A percentile compares a stretch with the other conserved stretches of the same genome.
These are phyloP conservation scores for Fusarium napiforme DNA, from an alignment of 2,329 filamentous ascomycete genomes.

Conservation along the genomic window DNA sequence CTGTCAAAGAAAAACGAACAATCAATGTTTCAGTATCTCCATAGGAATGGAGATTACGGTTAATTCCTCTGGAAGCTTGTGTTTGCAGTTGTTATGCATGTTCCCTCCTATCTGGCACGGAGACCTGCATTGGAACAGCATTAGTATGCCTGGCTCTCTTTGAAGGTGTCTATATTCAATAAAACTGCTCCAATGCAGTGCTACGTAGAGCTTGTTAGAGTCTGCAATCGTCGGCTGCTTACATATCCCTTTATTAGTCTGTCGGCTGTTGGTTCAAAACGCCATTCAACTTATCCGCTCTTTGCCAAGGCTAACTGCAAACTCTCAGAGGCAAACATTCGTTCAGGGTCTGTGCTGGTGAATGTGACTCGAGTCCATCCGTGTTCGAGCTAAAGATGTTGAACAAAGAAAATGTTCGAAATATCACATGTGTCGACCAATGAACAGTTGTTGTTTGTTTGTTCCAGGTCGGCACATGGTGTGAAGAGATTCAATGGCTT, in stretches of 20 bases:
- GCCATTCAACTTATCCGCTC: not conserved
- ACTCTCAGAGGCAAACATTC: not conserved
- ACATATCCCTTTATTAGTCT: not conserved
- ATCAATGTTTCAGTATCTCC: not conserved
- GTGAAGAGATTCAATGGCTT: not conserved
- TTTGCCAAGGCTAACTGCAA: not conserved
- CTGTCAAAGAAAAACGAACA: not conserved
- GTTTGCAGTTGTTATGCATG: not conserved
- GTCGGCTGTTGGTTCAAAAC: not conserved
- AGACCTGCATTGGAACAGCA: not conserved
- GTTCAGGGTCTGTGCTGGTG: not conserved
- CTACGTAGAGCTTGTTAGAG: no score
- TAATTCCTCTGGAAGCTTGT: not conserved
- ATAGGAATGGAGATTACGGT: fast-evolving
- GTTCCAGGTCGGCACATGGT: not conserved
- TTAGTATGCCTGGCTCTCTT: not conserved
- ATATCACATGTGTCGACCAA: not conserved
- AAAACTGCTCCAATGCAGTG: not conserved
- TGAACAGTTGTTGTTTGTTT: not conserved
- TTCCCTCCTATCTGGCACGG: not conserved
- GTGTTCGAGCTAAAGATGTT: not conserved
- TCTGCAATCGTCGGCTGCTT: not conserved
- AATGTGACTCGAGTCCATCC: not conserved
- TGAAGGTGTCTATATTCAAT: not conserved
- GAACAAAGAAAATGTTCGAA: not conserved